A percentile compares a stretch with the other conserved stretches of the same genome.
phyloP scores from a whole-genome alignment of 2,329 filamentous ascomycete species.

The Neonectria magnoliae region DNA sequence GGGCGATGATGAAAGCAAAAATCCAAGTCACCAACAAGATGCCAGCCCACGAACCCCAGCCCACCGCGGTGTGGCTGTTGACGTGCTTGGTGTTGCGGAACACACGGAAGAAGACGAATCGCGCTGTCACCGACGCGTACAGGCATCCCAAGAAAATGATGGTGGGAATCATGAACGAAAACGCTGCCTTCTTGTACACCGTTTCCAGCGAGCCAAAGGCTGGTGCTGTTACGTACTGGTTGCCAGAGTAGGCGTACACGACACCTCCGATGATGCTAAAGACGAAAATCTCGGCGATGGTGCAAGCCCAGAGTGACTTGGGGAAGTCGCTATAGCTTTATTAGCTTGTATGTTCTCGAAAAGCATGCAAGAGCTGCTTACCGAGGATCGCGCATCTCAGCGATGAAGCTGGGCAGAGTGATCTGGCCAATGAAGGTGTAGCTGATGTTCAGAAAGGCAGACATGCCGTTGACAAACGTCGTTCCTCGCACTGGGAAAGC shows the following conservation, averaged over 20 bases:
- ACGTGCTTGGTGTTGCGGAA: constrained; percentile 85
- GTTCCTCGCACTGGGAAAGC: constrained; percentile 75
- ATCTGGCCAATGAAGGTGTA: constrained; percentile 98
- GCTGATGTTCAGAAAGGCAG: constrained; percentile 92
- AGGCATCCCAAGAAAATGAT: constrained; percentile 91
- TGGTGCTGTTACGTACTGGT: constrained; percentile 86
- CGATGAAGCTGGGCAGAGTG: constrained; percentile 92
- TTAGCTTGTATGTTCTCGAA: constrained; percentile 12
- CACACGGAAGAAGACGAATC: constrained; percentile 91
- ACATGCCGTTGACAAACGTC: constrained; percentile 84
- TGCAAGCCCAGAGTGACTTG: constrained; percentile 91
- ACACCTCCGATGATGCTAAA: constrained; percentile 85
- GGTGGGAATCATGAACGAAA: constrained; percentile 95
- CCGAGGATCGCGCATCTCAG: constrained; percentile 81
- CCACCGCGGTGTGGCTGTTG: constrained; percentile 80
- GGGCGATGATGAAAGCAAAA: constrained; percentile 90
- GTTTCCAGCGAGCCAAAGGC: constrained; percentile 87
- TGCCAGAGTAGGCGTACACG: constrained; percentile 88
- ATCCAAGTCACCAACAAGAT: constrained; percentile 80
- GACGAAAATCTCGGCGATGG: constrained; percentile 85
- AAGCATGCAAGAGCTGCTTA: constrained; percentile 28
- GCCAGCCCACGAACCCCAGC: constrained; percentile 81
- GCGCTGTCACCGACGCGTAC: constrained; percentile 88
- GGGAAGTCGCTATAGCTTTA: constrained; percentile 76
- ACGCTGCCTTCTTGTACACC: constrained; percentile 86